Evolutionary conservation across 306 rosid genomes (phyloP).

Genomic region (Dalbergia cochinchinensis): DNA sequence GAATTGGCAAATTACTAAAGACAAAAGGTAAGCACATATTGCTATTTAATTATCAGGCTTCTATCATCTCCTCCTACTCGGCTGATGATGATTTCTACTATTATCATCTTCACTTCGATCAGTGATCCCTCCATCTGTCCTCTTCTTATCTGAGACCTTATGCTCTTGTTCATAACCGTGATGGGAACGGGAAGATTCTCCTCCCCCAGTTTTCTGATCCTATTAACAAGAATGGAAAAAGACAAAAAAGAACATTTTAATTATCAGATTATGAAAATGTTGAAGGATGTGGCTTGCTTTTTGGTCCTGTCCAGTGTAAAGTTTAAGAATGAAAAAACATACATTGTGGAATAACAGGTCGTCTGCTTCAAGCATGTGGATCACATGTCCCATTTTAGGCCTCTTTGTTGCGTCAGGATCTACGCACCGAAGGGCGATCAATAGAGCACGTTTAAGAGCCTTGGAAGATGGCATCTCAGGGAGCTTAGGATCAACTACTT

Average conservation of each 20-base stretch:
- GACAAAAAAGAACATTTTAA: neutral
- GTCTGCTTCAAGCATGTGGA: conserved; percentile 98
- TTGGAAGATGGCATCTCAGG: conserved; percentile 89
- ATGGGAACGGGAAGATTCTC: conserved; percentile 62
- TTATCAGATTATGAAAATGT: neutral
- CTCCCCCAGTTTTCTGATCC: conserved; percentile 68
- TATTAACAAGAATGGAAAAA: conserved; percentile 37
- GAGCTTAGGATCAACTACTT: conserved; percentile 85
- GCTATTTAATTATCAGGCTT: conserved; percentile 51
- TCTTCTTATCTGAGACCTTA: conserved; percentile 51
- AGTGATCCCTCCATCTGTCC: conserved; percentile 61
- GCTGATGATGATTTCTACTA: conserved; percentile 56
- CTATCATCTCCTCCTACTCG: conserved; percentile 67
- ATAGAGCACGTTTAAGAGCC: conserved; percentile 87
- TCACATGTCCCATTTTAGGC: conserved; percentile 97
- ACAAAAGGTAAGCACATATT: conserved; percentile 43
- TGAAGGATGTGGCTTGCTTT: conserved; percentile 19
- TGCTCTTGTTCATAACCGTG: conserved; percentile 57
- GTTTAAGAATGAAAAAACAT: conserved; percentile 31
- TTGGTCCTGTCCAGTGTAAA: neutral
- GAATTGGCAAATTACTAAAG: conserved; percentile 43
- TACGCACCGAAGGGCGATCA: conserved; percentile 90
- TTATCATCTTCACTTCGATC: conserved; percentile 66
- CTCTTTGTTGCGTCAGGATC: conserved; percentile 97
- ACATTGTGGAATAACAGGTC: conserved; percentile 77